Base-by-base conservation (phyloP, 1,284 basidiomycete species). In the Marasmius tenuissimus region DNA sequence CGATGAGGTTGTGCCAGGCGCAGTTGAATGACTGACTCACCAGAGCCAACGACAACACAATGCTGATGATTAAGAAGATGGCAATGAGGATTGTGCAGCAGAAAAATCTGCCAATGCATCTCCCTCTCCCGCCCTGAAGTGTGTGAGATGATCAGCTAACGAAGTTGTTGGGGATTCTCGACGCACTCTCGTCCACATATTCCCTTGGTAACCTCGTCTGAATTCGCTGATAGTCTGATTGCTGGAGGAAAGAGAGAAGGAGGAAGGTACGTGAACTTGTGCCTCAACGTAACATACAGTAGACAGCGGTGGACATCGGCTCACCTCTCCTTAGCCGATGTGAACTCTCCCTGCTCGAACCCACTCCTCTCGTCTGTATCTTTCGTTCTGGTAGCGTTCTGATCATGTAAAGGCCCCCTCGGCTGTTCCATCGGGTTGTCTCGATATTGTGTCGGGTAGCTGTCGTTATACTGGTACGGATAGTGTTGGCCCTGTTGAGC, bases 81-180 rank as follows among this genome's bases (percentile, higher is more conserved):
- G 77, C 69, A n/a, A 83, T 83, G 81, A 91, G 79, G 35, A 92
- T 62, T 10, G 86, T 85, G 73, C 90, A 92, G 69, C 87, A 89
- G 71, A 83, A 88, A 71, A 91, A 87, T 63, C 90, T 73, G 53
- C 87, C 85, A 42, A 84, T 73, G 69, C 86, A 88, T 38, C 82
- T 72, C 47, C 75, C 79, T 62, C 85, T 74, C 54, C 85, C 76
- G 22, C 89, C 86, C 85, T 88, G 57, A 33, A 37, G 22, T 55
- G 47, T 20, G 60, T 66, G 53, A 55, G 39, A 47, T 49, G 22
- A 52, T 14, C 38, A 27, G 11, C 37, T 58, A 57, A 40, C 34
- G 47, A 51, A 48, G n/a, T 54, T 20, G 16, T 56, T 54, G 4
- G 9, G 16, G 42, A 47, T 7, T 33, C 3, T 37, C 35, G 42